These are phyloP conservation scores for Coelastrella sp. DNA, from an alignment of 139 green algal genomes.

Conservation along the genomic window DNA sequence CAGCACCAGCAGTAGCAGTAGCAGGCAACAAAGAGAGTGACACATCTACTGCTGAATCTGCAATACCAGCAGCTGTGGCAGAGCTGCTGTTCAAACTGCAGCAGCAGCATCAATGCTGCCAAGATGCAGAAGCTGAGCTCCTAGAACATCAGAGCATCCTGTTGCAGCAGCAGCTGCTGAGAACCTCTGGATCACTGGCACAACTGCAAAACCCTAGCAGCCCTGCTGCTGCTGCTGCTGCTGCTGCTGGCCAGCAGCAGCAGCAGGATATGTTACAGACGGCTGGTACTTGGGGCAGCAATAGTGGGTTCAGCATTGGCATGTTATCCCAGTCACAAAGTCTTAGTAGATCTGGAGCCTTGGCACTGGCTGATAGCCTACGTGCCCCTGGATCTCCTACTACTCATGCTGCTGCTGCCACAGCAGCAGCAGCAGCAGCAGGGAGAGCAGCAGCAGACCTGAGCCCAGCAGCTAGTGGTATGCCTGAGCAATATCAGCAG, in stretches of 20 bases:
- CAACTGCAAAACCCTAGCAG: neutral
- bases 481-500: conserved; percentile 22
- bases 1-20: conserved; percentile 6
- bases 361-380: no score
- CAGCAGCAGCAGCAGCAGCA: conserved; percentile 11
- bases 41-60: neutral
- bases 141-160: conserved; percentile 11
- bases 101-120: conserved; percentile 30
- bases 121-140: conserved; percentile 2
- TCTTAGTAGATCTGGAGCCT: neutral
- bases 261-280: neutral
- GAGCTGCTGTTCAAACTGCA: conserved; percentile 30
- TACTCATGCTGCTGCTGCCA: neutral
- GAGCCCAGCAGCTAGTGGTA: neutral
- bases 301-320: neutral
- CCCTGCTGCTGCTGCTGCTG: conserved; percentile 4
- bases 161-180: neutral
- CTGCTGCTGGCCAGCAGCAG: neutral
- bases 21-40: neutral
- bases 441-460: neutral
- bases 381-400: no score
- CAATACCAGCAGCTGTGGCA: conserved; percentile 10
- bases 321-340: no score
- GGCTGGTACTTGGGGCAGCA: no score
- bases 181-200: neutral